Evolutionary conservation across 352 stramenopile species (phyloP).

Genomic region (Halophytophthora batemanensis): DNA sequence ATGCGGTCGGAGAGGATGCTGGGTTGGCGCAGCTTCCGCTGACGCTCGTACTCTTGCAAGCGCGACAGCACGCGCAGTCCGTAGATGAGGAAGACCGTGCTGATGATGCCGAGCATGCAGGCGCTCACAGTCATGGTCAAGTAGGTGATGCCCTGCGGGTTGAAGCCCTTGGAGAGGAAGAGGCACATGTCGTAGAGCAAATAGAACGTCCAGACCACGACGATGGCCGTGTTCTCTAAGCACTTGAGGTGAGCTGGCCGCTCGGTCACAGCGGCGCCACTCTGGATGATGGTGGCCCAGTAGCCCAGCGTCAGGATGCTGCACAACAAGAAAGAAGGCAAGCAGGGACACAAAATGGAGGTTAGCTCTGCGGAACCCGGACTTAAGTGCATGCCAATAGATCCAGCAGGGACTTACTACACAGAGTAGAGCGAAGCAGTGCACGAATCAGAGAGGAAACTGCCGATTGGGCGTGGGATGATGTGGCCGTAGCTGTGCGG

Average conservation of each 20-base stretch:
- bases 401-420: conserved; percentile 20
- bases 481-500: conserved; percentile 18
- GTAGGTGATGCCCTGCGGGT: conserved; percentile 9
- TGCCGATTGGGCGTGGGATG: conserved; percentile 14
- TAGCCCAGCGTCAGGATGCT: conserved; percentile 21
- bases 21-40: conserved; percentile 8
- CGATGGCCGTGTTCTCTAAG: conserved; percentile 11
- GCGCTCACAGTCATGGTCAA: conserved; percentile 13
- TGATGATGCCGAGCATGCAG: conserved; percentile 18
- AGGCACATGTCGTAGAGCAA: conserved; percentile 11
- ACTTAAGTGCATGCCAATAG: too few species aligned
- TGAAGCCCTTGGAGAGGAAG: conserved; percentile 21
- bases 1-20: conserved; percentile 8
- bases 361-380: too few species aligned
- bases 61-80: conserved; percentile 14
- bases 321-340: background rate
- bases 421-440: conserved; percentile 22
- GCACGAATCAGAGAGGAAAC: conserved; percentile 22
- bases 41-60: conserved; percentile 9
- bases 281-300: conserved; percentile 21
- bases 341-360: too few species aligned
- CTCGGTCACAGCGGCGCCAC: conserved; percentile 4
- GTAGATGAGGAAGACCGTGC: conserved; percentile 15
- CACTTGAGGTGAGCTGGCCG: conserved; percentile 7
- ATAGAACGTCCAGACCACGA: conserved; percentile 16